These are phyloP conservation scores for Vickermania ingenoplastis DNA, from an alignment of 208 protist species.

Conservation along the genomic window DNA sequence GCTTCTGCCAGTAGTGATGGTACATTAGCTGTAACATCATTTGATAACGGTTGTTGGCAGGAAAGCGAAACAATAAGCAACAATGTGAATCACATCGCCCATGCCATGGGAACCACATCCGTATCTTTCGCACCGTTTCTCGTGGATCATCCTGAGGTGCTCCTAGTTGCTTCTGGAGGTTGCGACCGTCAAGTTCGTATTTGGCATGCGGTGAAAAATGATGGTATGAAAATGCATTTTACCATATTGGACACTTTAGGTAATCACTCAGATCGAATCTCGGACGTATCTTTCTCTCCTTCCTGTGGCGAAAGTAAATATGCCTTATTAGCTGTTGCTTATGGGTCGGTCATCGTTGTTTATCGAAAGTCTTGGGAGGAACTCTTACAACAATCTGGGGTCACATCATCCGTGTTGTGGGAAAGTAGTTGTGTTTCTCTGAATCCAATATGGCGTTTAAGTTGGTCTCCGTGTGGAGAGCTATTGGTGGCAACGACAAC, in stretches of 20 bases:
- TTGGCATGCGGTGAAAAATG: slow-evolving; percentile 22
- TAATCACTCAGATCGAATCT: slow-evolving; percentile 55
- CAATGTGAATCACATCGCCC: slow-evolving; percentile 73
- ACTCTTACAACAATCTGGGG: too few relatives aligned
- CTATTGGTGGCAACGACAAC: slow-evolving; percentile 70
- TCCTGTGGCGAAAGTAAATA: slow-evolving; percentile 39
- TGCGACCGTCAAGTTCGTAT: slow-evolving; percentile 72
- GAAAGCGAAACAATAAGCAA: slow-evolving; percentile 66
- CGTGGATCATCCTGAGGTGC: slow-evolving; percentile 11
- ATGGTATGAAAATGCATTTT: slow-evolving; percentile 13
- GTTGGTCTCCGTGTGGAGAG: slow-evolving; percentile 62
- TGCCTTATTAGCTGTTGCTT: slow-evolving; percentile 42
- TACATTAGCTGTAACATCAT: slow-evolving; percentile 51
- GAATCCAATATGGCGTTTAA: slow-evolving; percentile 69
- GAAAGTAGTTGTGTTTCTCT: slow-evolving; percentile 55
- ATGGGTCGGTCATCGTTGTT: slow-evolving; percentile 67
- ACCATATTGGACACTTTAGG: slow-evolving; percentile 33
- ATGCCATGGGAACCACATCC: slow-evolving; percentile 73
- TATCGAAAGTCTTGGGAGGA: slow-evolving; percentile 74
- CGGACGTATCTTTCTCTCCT: slow-evolving; percentile 72
- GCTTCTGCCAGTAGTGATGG: slow-evolving; percentile 76
- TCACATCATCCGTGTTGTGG: too few relatives aligned
- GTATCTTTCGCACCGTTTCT: slow-evolving; percentile 64
- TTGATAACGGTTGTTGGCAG: slow-evolving; percentile 50
- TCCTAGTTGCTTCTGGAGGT: slow-evolving; percentile 66